Percentiles rank a stretch among this genome's conserved stretches.
These are phyloP conservation scores for Chloroidium sp. DNA, from an alignment of 163 green algal species.

Conservation along the genomic window DNA sequence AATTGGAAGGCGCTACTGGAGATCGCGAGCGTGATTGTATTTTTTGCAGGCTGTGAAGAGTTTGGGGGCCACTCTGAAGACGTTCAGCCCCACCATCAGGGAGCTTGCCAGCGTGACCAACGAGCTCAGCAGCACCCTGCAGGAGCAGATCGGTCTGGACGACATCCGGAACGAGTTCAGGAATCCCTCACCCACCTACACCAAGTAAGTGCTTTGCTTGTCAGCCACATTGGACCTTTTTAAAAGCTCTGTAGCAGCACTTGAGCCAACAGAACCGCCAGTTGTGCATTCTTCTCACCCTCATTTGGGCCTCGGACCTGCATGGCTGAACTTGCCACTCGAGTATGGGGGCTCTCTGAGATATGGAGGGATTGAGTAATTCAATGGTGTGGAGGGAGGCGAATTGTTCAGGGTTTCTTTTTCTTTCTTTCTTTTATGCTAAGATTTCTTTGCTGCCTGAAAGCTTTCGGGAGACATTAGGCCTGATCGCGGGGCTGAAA, in stretches of 20 bases:
- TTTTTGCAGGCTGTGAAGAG: conserved; percentile 69
- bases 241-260: not conserved
- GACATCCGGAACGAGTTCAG: conserved; percentile 64
- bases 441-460: too few species aligned
- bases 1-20: too few species aligned
- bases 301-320: not conserved
- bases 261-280: not conserved
- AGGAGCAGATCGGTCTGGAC: conserved; percentile 86
- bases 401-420: too few species aligned
- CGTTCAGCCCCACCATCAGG: conserved; percentile 85
- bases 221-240: not conserved
- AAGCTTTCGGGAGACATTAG: too few species aligned
- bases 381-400: too few species aligned
- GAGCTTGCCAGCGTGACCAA: conserved; percentile 77
- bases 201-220: conserved; percentile 1
- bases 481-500: too few species aligned
- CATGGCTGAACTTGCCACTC: not conserved
- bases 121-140: conserved; percentile 80
- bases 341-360: too few species aligned
- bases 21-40: too few species aligned
- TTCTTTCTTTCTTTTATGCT: too few species aligned
- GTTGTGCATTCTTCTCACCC: not conserved
- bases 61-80: conserved; percentile 54
- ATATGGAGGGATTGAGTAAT: too few species aligned
- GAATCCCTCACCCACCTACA: not conserved